Evolutionary conservation across 768 basidiomycete genomes (phyloP).

Genomic region (Tylopilus intermedius): DNA sequence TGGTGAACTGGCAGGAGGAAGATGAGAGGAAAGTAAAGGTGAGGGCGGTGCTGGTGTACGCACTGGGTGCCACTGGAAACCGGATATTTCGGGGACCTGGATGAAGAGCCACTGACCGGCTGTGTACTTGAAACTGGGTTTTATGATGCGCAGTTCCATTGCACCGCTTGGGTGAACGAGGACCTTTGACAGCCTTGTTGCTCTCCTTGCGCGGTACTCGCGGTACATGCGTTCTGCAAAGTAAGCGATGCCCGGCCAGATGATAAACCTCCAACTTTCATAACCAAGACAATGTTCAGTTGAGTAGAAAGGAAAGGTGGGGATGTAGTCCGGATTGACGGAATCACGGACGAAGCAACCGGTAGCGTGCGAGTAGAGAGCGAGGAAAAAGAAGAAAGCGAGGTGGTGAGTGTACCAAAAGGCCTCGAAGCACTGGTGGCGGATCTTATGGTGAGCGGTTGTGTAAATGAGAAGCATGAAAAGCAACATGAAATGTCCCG

Average conservation of each 20-base stretch:
- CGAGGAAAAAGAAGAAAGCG: conserved; percentile 91
- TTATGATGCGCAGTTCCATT: conserved; percentile 90
- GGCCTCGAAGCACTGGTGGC: conserved; percentile 85
- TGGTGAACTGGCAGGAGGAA: conserved; percentile 63
- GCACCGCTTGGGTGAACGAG: conserved; percentile 87
- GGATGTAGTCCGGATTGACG: conserved; percentile 62
- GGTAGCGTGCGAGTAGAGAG: conserved; percentile 83
- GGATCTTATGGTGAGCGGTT: conserved; percentile 85
- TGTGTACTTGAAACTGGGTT: conserved; percentile 88
- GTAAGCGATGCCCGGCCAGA: conserved; percentile 90
- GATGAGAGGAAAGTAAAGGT: neutral
- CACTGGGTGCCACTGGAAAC: conserved; percentile 93
- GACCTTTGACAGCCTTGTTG: conserved; percentile 79
- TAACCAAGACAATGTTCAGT: conserved; percentile 89
- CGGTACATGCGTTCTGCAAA: conserved; percentile 83
- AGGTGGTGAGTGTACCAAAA: conserved; percentile 98
- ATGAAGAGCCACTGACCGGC: conserved; percentile 91
- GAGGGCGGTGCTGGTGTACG: conserved; percentile 27
- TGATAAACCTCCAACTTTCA: conserved; percentile 83
- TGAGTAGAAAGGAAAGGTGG: conserved; percentile 81
- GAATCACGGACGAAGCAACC: conserved; percentile 94
- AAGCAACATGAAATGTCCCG: conserved; percentile 92
- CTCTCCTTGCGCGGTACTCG: conserved; percentile 72
- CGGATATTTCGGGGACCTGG: conserved; percentile 81
- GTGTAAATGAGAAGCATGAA: conserved; percentile 92